Base-by-base conservation (phyloP, 768 basidiomycete genomes). In the Terana coerulea region DNA sequence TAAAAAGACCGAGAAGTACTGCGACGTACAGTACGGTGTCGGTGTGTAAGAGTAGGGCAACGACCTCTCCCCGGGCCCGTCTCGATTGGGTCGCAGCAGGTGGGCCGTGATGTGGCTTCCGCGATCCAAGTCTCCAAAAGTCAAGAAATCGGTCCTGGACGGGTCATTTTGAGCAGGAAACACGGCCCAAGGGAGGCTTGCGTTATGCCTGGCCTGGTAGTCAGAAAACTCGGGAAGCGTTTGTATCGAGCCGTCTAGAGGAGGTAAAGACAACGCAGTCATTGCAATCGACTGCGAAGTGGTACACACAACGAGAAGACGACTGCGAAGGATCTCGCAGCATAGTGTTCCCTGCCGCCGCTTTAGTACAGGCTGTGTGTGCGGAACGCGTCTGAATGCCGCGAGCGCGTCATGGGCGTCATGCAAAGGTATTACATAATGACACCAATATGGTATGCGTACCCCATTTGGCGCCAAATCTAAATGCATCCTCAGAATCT, bases 1-100 rank as follows among this genome's bases (percentile, higher is more conserved):
- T 19, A 14, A 48, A n/a, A 9, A 51, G 1, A 15, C 56, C 56
- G 2, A 51, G 26, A 10, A 57, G 2, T 6, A 41, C 9, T 1
- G 56, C 47, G n/a, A 37, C 26, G 33, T 57, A 57, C 3, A 45
- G 28, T 4, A 57, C 19, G 21, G 40, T 57, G 26, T 57, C 56
- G 17, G 52, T 53, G 24, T 45, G 24, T 2, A 50, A 17, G 42
- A 57, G 8, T 5, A 50, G 2, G 11, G 44, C 56, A 5, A 57
- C 35, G 17, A 53, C 42, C 10, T 49, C 41, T 6, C 51, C 44
- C 6, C 39, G 3, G 15, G 10, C 4, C 52, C 46, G 17, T 9
- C 39, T 26, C 46, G 6, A 12, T 41, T 28, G 1, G 52, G 52
- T 2, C 52, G 35, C 17, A 53, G 17, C 6, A 47, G 19, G 17